Evolutionary conservation across 2,329 filamentous ascomycete species (phyloP).

Genomic region (Phialocephala subalpina): DNA sequence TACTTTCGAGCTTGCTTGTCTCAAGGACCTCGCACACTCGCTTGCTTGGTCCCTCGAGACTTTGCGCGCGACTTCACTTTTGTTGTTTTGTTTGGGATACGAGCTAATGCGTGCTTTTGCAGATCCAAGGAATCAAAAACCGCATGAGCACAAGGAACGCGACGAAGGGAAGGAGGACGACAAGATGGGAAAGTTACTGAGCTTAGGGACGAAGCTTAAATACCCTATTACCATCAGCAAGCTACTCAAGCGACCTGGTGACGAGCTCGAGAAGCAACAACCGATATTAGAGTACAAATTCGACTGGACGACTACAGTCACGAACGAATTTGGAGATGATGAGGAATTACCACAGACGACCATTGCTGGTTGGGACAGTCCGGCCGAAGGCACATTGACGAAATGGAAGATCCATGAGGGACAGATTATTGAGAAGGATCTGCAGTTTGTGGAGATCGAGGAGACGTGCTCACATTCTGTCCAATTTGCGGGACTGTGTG

Average conservation of each 20-base stretch:
- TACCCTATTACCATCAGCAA: constrained; percentile 95
- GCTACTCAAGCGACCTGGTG: constrained; percentile 78
- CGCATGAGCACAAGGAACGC: constrained; percentile 42
- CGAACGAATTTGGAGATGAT: constrained; percentile 69
- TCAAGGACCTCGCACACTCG: constrained; percentile 20
- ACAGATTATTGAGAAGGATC: constrained; percentile 66
- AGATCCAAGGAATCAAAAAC: constrained; percentile 31
- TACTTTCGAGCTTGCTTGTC: constrained; percentile 23
- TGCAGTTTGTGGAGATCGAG: constrained; percentile 76
- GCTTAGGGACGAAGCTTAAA: constrained; percentile 71
- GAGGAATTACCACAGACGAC: constrained; percentile 75
- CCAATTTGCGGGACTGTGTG: constrained; percentile 91
- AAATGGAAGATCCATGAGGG: constrained; percentile 79
- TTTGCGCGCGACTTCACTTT: constrained; percentile 19
- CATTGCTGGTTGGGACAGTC: constrained; percentile 80
- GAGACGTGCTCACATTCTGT: constrained; percentile 92
- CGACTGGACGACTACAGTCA: constrained; percentile 78
- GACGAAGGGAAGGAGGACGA: constrained; percentile 39
- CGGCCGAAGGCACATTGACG: constrained; percentile 80
- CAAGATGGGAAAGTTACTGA: constrained; percentile 57
- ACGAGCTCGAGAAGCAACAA: constrained; percentile 78
- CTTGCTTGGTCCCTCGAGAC: constrained; percentile 9
- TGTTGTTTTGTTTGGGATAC: constrained; percentile 1
- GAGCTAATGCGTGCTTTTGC: constrained; percentile 28
- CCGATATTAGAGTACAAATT: constrained; percentile 89